Evolutionary conservation across 371 early-diverging fungal species (phyloP).

Genomic region (Apophysomyces sp.): DNA sequence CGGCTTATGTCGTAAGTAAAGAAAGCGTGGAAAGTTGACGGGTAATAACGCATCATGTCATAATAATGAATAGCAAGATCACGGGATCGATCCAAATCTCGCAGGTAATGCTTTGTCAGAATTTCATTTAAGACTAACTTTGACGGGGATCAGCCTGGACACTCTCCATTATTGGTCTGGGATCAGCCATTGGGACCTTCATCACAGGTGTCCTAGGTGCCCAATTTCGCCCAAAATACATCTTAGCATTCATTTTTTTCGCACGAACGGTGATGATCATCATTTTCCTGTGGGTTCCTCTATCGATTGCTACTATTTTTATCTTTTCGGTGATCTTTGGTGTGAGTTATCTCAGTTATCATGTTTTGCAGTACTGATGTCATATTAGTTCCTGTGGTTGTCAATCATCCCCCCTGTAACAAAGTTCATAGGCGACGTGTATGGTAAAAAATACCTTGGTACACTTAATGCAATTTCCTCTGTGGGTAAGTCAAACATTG

Average conservation of each 20-base stretch:
- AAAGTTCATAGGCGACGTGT: constrained; percentile 29
- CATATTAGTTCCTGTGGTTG: constrained; percentile 30
- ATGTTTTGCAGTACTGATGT: neutral
- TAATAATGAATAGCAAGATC: constrained; percentile 21
- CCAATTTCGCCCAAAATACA: constrained; percentile 19
- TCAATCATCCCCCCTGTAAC: constrained; percentile 49
- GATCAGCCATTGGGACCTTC: constrained; percentile 29
- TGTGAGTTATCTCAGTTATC: constrained; percentile 35
- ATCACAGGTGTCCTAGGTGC: constrained; percentile 18
- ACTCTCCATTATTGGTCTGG: constrained; percentile 31
- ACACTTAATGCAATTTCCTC: constrained; percentile 36
- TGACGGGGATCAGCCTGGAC: constrained; percentile 25
- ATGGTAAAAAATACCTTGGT: constrained; percentile 41
- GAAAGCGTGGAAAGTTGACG: neutral
- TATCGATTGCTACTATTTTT: constrained; percentile 21
- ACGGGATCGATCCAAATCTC: constrained; percentile 19
- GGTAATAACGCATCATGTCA: neutral
- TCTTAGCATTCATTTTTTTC: constrained; percentile 21
- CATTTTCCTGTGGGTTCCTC: constrained; percentile 22
- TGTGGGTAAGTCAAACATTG: constrained; percentile 4
- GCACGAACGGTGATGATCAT: constrained; percentile 20
- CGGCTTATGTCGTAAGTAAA: constrained; percentile 28
- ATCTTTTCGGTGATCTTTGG: constrained; percentile 57
- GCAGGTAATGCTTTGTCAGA: constrained; percentile 17
- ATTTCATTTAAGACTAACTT: neutral